Evolutionary conservation across 495 filamentous ascomycete species (phyloP).

Genomic region (Hyphodiscus hymeniophilus): DNA sequence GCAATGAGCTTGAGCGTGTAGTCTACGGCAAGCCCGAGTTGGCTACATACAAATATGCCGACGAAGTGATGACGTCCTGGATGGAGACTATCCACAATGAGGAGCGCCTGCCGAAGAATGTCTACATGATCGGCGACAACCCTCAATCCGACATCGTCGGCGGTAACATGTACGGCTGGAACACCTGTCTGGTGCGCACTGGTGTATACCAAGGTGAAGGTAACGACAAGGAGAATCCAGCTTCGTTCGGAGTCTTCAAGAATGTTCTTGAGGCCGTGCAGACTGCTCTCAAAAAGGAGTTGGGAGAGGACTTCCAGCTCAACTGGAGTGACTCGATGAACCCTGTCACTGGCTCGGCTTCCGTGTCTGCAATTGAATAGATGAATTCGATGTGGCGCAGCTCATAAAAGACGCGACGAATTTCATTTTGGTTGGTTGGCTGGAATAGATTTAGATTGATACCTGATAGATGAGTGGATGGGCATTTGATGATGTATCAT

Average conservation of each 20-base stretch:
- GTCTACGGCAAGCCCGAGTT: slow-evolving; percentile 75
- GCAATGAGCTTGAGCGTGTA: slow-evolving; percentile 52
- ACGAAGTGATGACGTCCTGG: slow-evolving; percentile 55
- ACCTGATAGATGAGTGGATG: not conserved
- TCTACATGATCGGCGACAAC: slow-evolving; percentile 97
- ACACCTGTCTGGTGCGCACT: slow-evolving; percentile 73
- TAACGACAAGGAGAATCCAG: slow-evolving; percentile 49
- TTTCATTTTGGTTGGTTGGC: slow-evolving; percentile 5
- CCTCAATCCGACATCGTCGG: slow-evolving; percentile 83
- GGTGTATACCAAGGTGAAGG: slow-evolving; percentile 58
- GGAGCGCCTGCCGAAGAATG: slow-evolving; percentile 36
- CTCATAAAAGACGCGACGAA: no score
- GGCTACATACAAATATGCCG: slow-evolving; percentile 78
- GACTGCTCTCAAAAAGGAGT: slow-evolving; percentile 44
- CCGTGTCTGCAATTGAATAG: slow-evolving; percentile 19
- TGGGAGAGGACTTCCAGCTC: slow-evolving; percentile 49
- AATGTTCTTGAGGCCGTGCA: slow-evolving; percentile 49
- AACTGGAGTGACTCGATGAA: slow-evolving; percentile 39
- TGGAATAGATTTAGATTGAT: not conserved
- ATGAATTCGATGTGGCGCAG: not conserved
- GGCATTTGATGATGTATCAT: no score
- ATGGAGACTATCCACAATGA: slow-evolving; percentile 36
- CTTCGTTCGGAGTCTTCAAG: slow-evolving; percentile 48
- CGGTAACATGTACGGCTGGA: slow-evolving; percentile 73
- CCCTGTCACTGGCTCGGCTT: slow-evolving; percentile 16